Evolutionary conservation across 2,329 filamentous ascomycete genomes (phyloP).

Genomic region (Ceratocystis lukuohia): DNA sequence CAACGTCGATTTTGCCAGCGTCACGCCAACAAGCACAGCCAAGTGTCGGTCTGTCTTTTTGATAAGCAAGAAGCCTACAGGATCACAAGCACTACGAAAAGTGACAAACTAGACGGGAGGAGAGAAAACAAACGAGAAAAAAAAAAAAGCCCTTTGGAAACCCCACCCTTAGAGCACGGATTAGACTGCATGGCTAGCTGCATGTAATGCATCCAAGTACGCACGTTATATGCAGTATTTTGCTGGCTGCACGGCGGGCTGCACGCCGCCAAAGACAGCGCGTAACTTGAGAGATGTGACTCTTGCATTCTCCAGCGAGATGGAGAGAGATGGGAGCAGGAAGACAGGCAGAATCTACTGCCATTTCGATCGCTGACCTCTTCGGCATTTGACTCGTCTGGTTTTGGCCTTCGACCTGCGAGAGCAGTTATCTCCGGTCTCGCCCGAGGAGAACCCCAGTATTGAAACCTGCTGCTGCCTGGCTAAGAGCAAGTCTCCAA

Average conservation of each 20-base stretch:
- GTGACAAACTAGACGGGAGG: neutral
- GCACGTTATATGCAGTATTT: neutral
- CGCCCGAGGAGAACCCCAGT: too few relatives aligned
- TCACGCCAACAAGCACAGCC: neutral
- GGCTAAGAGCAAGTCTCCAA: too few relatives aligned
- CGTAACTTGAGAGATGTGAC: neutral
- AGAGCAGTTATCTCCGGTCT: too few relatives aligned
- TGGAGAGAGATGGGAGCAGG: too few relatives aligned
- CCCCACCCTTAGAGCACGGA: neutral
- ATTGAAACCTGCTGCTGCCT: too few relatives aligned
- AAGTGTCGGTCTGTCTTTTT: neutral
- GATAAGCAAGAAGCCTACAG: neutral
- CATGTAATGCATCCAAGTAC: neutral
- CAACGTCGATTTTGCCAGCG: neutral
- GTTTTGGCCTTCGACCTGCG: too few relatives aligned
- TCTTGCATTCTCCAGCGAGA: neutral
- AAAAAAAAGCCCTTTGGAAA: neutral
- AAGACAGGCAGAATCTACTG: too few relatives aligned
- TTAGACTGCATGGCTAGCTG: neutral
- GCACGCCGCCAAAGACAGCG: slow-evolving; percentile 5
- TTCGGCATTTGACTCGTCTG: too few relatives aligned
- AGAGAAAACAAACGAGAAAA: neutral
- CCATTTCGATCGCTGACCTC: too few relatives aligned
- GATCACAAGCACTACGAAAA: neutral
- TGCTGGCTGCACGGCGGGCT: slow-evolving; percentile 1